phyloP scores from a whole-genome alignment of 371 early-diverging fungal species.

The Mucor lusitanicus region DNA sequence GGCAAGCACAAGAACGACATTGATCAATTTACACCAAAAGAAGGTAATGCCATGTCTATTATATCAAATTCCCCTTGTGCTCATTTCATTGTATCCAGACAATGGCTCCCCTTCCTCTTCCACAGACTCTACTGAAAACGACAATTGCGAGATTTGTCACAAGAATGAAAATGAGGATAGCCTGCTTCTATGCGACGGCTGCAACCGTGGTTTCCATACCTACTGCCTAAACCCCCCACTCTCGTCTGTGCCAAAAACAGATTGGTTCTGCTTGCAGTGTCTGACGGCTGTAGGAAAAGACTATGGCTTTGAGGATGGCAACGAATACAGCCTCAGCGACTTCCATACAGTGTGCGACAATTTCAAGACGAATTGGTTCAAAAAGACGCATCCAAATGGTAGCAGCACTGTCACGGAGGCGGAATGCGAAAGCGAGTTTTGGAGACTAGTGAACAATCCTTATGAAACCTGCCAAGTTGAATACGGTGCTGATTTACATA shows the following conservation, averaged over 20 bases:
- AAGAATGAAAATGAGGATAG: constrained; percentile 59
- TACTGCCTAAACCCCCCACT: constrained; percentile 81
- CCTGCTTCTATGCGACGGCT: constrained; percentile 87
- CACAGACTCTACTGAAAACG: constrained; percentile 14
- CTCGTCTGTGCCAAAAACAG: constrained; percentile 62
- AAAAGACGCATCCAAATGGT: constrained; percentile 20
- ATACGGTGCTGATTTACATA: constrained; percentile 95
- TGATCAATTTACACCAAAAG: constrained; percentile 14
- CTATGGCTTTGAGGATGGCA: constrained; percentile 92
- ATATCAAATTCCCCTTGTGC: too few species aligned
- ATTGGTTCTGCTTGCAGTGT: constrained; percentile 92
- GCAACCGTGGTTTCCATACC: constrained; percentile 82
- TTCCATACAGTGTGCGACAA: constrained; percentile 81
- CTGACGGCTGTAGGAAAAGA: constrained; percentile 78
- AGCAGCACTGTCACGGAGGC: constrained; percentile 66
- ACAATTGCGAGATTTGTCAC: constrained; percentile 66
- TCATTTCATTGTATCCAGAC: not conserved
- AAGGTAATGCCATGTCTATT: constrained; percentile 8
- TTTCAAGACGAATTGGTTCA: constrained; percentile 84
- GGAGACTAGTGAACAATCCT: constrained; percentile 87
- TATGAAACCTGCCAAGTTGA: constrained; percentile 91
- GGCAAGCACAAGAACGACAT: constrained; percentile 20
- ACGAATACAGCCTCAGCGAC: constrained; percentile 72
- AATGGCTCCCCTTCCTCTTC: not conserved
- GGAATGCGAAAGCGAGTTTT: constrained; percentile 91